Conservation (phyloP, 2,329 filamentous ascomycete genomes). For the Paecilomyces sp. region DNA sequence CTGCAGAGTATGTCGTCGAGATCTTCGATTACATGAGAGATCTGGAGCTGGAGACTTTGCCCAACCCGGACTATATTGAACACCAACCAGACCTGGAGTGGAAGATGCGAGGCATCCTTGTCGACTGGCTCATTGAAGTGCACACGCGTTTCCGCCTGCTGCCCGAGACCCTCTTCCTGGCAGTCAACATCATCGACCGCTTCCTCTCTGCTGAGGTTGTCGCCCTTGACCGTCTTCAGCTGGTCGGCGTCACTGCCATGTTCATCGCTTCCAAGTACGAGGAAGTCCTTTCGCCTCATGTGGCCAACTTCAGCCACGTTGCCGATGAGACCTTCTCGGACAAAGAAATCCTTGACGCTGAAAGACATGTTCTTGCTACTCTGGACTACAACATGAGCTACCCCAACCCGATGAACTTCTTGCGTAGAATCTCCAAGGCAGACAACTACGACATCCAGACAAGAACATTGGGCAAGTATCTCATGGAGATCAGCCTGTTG, state of each 20-base stretch:
- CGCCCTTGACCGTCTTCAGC: slow-evolving; percentile 87
- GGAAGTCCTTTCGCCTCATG: slow-evolving; percentile 92
- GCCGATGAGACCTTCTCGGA: slow-evolving; percentile 95
- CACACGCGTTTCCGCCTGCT: slow-evolving; percentile 94
- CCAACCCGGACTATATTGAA: slow-evolving; percentile 91
- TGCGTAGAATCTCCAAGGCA: slow-evolving; percentile 96
- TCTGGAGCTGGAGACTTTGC: slow-evolving; percentile 71
- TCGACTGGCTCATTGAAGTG: slow-evolving; percentile 98
- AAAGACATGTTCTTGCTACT: slow-evolving; percentile 84
- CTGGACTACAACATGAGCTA: slow-evolving; percentile 97
- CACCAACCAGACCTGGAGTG: slow-evolving; percentile 93
- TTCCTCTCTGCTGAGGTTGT: slow-evolving; percentile 95
- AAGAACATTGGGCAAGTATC: slow-evolving; percentile 92
- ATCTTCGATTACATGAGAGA: slow-evolving; percentile 95
- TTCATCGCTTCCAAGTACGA: slow-evolving; percentile 99
- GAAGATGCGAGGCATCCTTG: slow-evolving; percentile 95
- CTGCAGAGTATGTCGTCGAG: slow-evolving; percentile 91
- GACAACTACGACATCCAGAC: slow-evolving; percentile 99
- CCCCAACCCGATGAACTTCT: slow-evolving; percentile 99
- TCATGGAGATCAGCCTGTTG: slow-evolving; percentile 92
- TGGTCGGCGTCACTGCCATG: slow-evolving; percentile 97
- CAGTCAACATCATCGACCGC: slow-evolving; percentile 96
- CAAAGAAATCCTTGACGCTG: slow-evolving; percentile 91
- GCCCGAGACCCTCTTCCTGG: slow-evolving; percentile 91
- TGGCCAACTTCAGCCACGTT: slow-evolving; percentile 94